Evolutionary conservation across 2,329 filamentous ascomycete genomes (phyloP).

Genomic region (Fonsecaea erecta): DNA sequence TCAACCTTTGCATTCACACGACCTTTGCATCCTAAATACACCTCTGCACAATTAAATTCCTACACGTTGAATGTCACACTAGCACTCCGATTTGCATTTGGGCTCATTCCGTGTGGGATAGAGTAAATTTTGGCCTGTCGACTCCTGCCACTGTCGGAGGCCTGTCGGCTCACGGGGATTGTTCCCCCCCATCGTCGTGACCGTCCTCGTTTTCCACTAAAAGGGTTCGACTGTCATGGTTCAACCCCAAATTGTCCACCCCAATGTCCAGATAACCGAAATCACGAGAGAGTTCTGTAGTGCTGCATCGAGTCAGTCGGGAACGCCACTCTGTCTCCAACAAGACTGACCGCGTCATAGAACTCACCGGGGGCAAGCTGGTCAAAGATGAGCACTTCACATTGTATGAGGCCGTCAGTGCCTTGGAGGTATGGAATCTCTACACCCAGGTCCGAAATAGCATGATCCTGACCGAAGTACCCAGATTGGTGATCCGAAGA

Average conservation of each 20-base stretch:
- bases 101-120: neutral
- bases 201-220: neutral
- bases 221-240: conserved; percentile 24
- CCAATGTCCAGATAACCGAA: conserved; percentile 46
- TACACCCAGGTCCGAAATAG: neutral
- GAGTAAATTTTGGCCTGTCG: neutral
- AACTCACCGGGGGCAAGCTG: conserved; percentile 69
- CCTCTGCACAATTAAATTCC: neutral
- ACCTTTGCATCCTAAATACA: neutral
- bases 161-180: neutral
- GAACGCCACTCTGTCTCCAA: conserved; percentile 5
- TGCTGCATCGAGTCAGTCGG: conserved; percentile 55
- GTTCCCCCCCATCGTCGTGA: neutral
- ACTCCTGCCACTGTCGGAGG: neutral
- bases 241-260: conserved; percentile 26
- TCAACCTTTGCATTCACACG: neutral
- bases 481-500: conserved; percentile 98
- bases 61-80: neutral
- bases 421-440: conserved; percentile 59
- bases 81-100: neutral
- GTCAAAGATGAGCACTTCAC: conserved; percentile 95
- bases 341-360: conserved; percentile 17
- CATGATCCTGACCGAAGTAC: conserved; percentile 8
- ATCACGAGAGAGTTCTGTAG: conserved; percentile 61
- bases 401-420: conserved; percentile 88